Evolutionary conservation across 345 rosid species (phyloP).

Genomic region (Raphanus raphanistrum): DNA sequence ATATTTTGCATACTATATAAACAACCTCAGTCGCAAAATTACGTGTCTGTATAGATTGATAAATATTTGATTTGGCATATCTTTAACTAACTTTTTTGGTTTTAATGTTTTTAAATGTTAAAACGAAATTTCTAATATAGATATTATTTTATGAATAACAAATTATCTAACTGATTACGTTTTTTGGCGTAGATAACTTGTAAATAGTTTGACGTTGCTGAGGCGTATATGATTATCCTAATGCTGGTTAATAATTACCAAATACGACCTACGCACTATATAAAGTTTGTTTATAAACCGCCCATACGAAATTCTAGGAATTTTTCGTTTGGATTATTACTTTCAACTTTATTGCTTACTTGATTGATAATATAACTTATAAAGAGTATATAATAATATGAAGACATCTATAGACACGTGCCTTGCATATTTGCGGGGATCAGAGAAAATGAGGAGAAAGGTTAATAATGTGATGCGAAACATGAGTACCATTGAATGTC

Average conservation of each 20-base stretch:
- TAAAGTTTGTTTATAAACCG: slow-evolving; percentile 21
- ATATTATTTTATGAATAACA: background rate
- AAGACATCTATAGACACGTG: slow-evolving; percentile 22
- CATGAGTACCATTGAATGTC: slow-evolving; percentile 41
- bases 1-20: background rate
- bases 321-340: slow-evolving; percentile 31
- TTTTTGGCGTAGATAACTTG: background rate
- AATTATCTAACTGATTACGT: background rate
- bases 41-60: background rate
- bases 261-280: slow-evolving; percentile 5
- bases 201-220: slow-evolving; percentile 2
- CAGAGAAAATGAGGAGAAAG: slow-evolving; percentile 29
- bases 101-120: background rate
- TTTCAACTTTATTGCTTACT: background rate
- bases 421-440: slow-evolving; percentile 29
- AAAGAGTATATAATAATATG: background rate
- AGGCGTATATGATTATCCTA: slow-evolving; percentile 10
- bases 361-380: background rate
- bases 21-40: background rate
- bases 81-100: background rate
- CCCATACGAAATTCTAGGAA: slow-evolving; percentile 11
- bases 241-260: slow-evolving; percentile 17
- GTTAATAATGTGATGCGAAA: slow-evolving; percentile 22
- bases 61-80: background rate
- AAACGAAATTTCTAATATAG: background rate